A percentile compares a stretch with the other conserved stretches of the same genome.
Conservation (phyloP, 345 rosid genomes). For the thale cress (Arabidopsis thaliana) region TAIR10.1 NC_003071.7:499001-499500, state of each 20-base stretch:
- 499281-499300: constrained; percentile 85
- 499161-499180: constrained; percentile 61
- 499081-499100: constrained; percentile 76
- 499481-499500: constrained; percentile 60
- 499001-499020: constrained; percentile 83
- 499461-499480: background rate
- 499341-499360: constrained; percentile 65
- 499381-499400: constrained; percentile 61
- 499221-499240: constrained; percentile 84
- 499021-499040: constrained; percentile 51
- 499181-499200: constrained; percentile 54
- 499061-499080: constrained; percentile 69
- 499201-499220: constrained; percentile 77
- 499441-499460: constrained; percentile 6
- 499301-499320: constrained; percentile 80
- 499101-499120: constrained; percentile 76
- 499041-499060: constrained; percentile 82
- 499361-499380: constrained; percentile 58
- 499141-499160: constrained; percentile 82
- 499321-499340: constrained; percentile 77
- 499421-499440: background rate
- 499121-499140: constrained; percentile 62
- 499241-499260: constrained; percentile 83
- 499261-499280: constrained; percentile 84
- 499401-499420: constrained; percentile 89